Percentiles rank a stretch among this genome's conserved stretches.
phyloP scores from a whole-genome alignment of 345 rosid genomes.

The Ricinus communis region DNA sequence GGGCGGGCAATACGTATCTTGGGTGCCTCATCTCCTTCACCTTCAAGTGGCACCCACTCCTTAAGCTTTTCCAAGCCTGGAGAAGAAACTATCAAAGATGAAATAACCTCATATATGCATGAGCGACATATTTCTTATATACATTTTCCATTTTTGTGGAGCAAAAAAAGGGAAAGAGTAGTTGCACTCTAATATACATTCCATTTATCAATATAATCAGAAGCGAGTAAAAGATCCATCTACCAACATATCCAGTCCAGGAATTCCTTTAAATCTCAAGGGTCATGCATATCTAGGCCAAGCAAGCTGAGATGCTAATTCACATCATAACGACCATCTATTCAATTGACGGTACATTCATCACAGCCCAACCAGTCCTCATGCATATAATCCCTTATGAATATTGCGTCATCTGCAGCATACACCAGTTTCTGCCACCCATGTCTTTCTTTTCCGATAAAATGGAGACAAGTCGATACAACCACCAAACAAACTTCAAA shows the following conservation, averaged over 20 bases:
- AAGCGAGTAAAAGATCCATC: background rate
- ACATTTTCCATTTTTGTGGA: constrained; percentile 6
- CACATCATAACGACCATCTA: background rate
- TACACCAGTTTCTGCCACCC: background rate
- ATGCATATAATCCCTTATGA: background rate
- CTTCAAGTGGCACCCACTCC: constrained; percentile 84
- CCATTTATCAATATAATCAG: background rate
- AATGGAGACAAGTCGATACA: background rate
- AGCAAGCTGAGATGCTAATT: background rate
- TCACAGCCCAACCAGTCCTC: constrained; percentile 6
- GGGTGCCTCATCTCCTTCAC: constrained; percentile 63
- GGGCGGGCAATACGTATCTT: constrained; percentile 73
- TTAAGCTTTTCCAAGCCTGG: constrained; percentile 67
- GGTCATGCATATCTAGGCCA: background rate
- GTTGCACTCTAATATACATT: no score
- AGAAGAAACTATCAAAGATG: background rate
- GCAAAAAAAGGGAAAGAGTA: no score
- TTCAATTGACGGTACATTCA: background rate
- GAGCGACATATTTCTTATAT: no score
- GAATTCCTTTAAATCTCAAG: background rate
- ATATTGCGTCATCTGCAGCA: no score
- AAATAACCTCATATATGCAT: background rate
- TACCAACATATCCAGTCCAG: background rate
- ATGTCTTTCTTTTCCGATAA: background rate
- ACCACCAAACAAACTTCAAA: background rate